Conservation (phyloP, 306 rosid genomes). For the Begonia peltatifolia region DNA sequence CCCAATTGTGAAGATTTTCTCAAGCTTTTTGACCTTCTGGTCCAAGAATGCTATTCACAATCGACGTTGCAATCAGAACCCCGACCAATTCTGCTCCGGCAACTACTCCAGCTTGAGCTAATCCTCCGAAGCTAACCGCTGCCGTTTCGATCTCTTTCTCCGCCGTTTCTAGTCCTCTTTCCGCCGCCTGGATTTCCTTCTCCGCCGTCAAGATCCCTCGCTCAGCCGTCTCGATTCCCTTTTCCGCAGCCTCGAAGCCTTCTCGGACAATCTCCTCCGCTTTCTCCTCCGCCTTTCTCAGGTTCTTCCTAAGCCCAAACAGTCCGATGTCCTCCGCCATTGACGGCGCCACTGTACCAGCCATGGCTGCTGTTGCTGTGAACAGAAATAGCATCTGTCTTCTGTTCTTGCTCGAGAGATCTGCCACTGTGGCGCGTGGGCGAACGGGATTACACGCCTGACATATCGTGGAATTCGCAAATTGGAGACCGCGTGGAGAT, state of each 20-base stretch:
- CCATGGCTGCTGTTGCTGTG: constrained; percentile 34
- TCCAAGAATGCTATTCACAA: constrained; percentile 72
- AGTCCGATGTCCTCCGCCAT: constrained; percentile 48
- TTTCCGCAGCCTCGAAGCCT: constrained; percentile 66
- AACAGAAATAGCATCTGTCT: constrained; percentile 43
- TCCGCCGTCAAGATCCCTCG: constrained; percentile 32
- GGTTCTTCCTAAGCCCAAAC: constrained; percentile 61
- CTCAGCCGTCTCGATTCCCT: constrained; percentile 31
- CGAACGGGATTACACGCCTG: constrained; percentile 9
- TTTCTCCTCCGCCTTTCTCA: constrained; percentile 50
- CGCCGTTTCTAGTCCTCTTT: constrained; percentile 30
- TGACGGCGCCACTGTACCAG: constrained; percentile 25
- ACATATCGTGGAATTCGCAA: constrained; percentile 15
- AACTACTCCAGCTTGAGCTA: constrained; percentile 71
- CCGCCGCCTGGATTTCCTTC: constrained; percentile 31
- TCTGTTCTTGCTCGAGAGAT: constrained; percentile 9
- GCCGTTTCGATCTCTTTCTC: constrained; percentile 38
- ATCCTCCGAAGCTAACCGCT: constrained; percentile 39
- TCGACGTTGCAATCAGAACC: constrained; percentile 47
- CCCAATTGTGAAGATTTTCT: neutral
- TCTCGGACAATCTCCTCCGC: constrained; percentile 69
- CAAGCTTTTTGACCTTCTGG: constrained; percentile 40
- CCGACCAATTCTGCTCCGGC: constrained; percentile 66
- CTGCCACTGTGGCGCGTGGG: neutral
- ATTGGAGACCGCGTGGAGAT: constrained; percentile 19